Conservation (phyloP, 371 early-diverging fungal genomes). For the Apophysomyces variabilis region DNA sequence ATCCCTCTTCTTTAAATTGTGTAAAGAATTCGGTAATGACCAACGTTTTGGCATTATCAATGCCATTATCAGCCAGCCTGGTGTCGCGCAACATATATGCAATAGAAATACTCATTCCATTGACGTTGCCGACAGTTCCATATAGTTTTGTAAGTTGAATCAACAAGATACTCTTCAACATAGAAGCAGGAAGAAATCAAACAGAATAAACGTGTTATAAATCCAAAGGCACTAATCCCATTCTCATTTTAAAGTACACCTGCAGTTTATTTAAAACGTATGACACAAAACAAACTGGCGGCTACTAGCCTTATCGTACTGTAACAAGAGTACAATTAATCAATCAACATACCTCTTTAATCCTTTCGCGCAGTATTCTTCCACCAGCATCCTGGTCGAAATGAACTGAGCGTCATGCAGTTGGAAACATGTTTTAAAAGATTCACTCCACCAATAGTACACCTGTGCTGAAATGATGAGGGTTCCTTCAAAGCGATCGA, state of each 20-base stretch:
- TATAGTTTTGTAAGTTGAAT: constrained; percentile 8
- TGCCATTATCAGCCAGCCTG: background rate
- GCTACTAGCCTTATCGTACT: too few species aligned
- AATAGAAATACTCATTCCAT: constrained; percentile 3
- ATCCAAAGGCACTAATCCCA: constrained; percentile 1
- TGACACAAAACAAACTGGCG: too few species aligned
- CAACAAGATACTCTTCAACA: constrained; percentile 13
- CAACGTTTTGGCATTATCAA: background rate
- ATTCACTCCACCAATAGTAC: too few species aligned
- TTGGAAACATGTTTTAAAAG: too few species aligned
- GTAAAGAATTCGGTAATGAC: background rate
- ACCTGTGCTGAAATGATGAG: too few species aligned
- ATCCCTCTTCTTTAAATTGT: background rate
- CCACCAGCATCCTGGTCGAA: too few species aligned
- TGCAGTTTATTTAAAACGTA: too few species aligned
- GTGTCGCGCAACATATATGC: constrained; percentile 4
- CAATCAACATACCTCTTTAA: too few species aligned
- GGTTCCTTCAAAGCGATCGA: too few species aligned
- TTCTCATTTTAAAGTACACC: background rate
- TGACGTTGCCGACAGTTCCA: constrained; percentile 3
- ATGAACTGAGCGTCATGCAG: too few species aligned
- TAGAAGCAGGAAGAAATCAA: background rate
- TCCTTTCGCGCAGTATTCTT: too few species aligned
- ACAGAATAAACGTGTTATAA: background rate
- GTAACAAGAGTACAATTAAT: too few species aligned